These are phyloP conservation scores for Jatropha podagrica DNA, from an alignment of 441 rosid genomes.

Conservation along the genomic window DNA sequence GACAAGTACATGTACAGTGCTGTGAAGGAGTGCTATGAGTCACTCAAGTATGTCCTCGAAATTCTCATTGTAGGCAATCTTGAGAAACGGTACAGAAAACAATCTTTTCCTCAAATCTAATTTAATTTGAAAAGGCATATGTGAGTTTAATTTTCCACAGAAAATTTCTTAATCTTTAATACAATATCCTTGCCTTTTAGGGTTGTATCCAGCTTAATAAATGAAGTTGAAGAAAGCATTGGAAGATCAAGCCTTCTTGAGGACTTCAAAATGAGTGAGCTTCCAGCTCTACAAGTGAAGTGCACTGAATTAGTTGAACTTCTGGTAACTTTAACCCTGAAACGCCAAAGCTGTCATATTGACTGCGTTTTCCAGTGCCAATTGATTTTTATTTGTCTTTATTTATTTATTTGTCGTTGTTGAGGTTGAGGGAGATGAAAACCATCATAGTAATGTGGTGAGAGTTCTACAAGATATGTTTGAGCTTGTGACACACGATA, in stretches of 20 bases:
- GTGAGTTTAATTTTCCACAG: not conserved
- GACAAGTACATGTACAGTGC: slow-evolving; percentile 91
- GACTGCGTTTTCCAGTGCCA: not conserved
- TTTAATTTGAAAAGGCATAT: slow-evolving; percentile 10
- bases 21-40: slow-evolving; percentile 85
- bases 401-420: slow-evolving; percentile 6
- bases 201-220: slow-evolving; percentile 53
- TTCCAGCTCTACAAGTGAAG: slow-evolving; percentile 65
- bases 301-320: slow-evolving; percentile 74
- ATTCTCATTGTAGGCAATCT: slow-evolving; percentile 74
- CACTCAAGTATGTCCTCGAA: slow-evolving; percentile 79
- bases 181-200: slow-evolving; percentile 36
- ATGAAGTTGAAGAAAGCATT: slow-evolving; percentile 81
- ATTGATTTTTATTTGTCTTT: slow-evolving; percentile 15
- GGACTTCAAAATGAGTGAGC: slow-evolving; percentile 78
- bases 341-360: slow-evolving; percentile 19
- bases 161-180: slow-evolving; percentile 5
- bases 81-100: slow-evolving; percentile 68
- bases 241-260: slow-evolving; percentile 61
- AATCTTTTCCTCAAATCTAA: slow-evolving; percentile 7
- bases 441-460: slow-evolving; percentile 57
- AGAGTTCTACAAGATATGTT: slow-evolving; percentile 93
- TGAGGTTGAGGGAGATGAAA: slow-evolving; percentile 68
- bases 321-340: slow-evolving; percentile 55
- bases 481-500: slow-evolving; percentile 82